phyloP scores from a whole-genome alignment of 2,329 filamentous ascomycete species.

The Apiospora phragmitis region DNA sequence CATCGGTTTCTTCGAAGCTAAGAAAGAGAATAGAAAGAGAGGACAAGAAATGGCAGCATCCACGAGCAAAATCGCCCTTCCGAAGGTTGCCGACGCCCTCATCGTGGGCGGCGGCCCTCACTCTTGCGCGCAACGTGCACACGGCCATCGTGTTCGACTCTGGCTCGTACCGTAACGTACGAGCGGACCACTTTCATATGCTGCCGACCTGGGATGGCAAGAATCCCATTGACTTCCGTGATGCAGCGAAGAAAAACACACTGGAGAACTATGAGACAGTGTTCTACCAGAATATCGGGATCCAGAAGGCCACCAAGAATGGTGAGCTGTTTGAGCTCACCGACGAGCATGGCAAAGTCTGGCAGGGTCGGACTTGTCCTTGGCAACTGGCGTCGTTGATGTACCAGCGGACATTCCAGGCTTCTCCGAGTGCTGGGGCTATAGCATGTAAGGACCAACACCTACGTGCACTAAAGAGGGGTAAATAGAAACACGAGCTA shows the following conservation, averaged over 20 bases:
- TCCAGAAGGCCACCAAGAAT: background rate
- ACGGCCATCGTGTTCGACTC: conserved; percentile 7
- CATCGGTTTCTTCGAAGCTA: too few species aligned
- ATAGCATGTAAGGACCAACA: conserved; percentile 42
- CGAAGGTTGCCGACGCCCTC: background rate
- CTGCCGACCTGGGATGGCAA: conserved; percentile 1
- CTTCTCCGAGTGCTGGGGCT: conserved; percentile 56
- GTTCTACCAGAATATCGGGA: background rate
- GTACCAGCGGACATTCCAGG: conserved; percentile 51
- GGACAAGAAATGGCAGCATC: too few species aligned
- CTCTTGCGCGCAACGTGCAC: background rate
- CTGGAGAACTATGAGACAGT: background rate
- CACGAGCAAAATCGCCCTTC: too few species aligned
- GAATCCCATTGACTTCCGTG: background rate
- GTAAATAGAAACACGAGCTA: background rate
- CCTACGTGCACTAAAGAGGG: background rate
- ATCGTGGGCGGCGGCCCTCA: conserved; percentile 10
- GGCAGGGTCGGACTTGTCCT: conserved; percentile 56
- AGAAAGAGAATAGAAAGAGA: too few species aligned
- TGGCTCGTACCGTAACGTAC: background rate
- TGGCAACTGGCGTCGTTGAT: conserved; percentile 56
- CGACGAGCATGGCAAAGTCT: conserved; percentile 44
- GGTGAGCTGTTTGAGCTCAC: conserved; percentile 25
- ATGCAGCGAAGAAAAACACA: background rate
- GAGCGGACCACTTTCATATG: background rate